A percentile compares a stretch with the other conserved stretches of the same genome.
Conservation (phyloP, 441 rosid species). For the Breynia disticha region DNA sequence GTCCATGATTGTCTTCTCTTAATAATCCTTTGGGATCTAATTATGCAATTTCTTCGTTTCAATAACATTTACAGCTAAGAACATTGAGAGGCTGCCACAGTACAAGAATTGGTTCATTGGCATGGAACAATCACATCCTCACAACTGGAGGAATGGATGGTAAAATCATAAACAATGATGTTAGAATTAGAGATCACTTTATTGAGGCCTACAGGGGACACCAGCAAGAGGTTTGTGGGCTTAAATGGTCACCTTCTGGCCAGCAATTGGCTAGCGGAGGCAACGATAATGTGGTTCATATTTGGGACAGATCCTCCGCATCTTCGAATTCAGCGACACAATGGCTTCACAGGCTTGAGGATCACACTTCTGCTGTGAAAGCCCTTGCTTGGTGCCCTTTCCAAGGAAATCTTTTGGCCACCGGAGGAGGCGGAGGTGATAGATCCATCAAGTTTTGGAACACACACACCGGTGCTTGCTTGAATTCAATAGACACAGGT, state of each 20-base stretch:
- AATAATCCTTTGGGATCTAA: no score
- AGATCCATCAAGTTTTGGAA: slow-evolving; percentile 49
- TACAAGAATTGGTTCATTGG: slow-evolving; percentile 36
- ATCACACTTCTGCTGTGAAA: slow-evolving; percentile 54
- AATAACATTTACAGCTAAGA: slow-evolving; percentile 5
- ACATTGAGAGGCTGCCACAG: slow-evolving; percentile 27
- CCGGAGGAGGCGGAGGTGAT: slow-evolving; percentile 56
- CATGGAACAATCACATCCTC: slow-evolving; percentile 35
- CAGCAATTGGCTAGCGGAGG: slow-evolving; percentile 57
- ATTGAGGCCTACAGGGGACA: slow-evolving; percentile 45
- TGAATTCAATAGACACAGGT: slow-evolving; percentile 49
- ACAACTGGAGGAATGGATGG: slow-evolving; percentile 40
- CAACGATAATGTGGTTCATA: slow-evolving; percentile 26
- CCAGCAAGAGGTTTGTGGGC: slow-evolving; percentile 42
- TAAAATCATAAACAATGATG: slow-evolving; percentile 29
- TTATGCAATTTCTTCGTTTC: no score
- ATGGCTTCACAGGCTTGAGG: slow-evolving; percentile 47
- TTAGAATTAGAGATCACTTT: slow-evolving; percentile 33
- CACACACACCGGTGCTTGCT: slow-evolving; percentile 42
- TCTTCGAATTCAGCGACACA: slow-evolving; percentile 12
- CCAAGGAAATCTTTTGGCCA: slow-evolving; percentile 39
- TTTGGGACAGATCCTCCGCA: no score
- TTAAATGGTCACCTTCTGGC: slow-evolving; percentile 53
- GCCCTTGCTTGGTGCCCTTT: slow-evolving; percentile 68
- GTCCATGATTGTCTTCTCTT: no score